Evolutionary conservation across 2,329 filamentous ascomycete species (phyloP).

Genomic region (Chaetomiaceae sp.): DNA sequence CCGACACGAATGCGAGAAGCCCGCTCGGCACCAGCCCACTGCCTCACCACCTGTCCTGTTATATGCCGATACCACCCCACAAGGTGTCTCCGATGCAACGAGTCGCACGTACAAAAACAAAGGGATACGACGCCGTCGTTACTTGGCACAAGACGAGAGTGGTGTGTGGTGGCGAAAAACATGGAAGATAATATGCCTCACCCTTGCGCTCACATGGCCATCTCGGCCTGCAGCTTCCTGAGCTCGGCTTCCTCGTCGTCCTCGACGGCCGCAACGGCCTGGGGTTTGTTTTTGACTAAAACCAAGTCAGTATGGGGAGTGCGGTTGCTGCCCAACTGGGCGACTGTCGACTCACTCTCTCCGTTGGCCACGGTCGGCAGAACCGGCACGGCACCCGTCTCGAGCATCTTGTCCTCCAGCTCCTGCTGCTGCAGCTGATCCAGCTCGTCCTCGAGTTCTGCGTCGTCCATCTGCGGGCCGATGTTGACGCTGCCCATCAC

Average conservation of each 20-base stretch:
- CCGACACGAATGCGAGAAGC: neutral
- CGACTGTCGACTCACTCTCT: conserved; percentile 57
- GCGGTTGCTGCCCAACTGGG: neutral
- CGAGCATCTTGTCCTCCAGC: conserved; percentile 89
- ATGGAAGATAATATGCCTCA: conserved; percentile 1
- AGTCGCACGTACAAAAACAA: neutral
- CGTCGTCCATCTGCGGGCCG: conserved; percentile 71
- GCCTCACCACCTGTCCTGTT: neutral
- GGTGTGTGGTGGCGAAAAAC: too few relatives aligned
- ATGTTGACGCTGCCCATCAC: conserved; percentile 70
- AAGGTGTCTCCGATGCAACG: neutral
- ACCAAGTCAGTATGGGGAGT: conserved; percentile 17
- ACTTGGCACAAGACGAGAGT: conserved; percentile 1
- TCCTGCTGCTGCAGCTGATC: conserved; percentile 84
- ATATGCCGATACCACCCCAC: neutral
- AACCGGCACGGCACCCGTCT: conserved; percentile 78
- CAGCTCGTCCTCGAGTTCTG: conserved; percentile 78
- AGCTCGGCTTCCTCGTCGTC: conserved; percentile 96
- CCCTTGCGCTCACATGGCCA: conserved; percentile 68
- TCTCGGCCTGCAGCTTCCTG: conserved; percentile 87
- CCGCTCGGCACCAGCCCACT: neutral
- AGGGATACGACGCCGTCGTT: neutral
- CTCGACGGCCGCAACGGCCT: conserved; percentile 58
- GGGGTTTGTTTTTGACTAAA: conserved; percentile 46
- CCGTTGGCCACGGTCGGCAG: conserved; percentile 69